Conservation (phyloP, 371 early-diverging fungal species). For the Conidiobolus incongruus region DNA sequence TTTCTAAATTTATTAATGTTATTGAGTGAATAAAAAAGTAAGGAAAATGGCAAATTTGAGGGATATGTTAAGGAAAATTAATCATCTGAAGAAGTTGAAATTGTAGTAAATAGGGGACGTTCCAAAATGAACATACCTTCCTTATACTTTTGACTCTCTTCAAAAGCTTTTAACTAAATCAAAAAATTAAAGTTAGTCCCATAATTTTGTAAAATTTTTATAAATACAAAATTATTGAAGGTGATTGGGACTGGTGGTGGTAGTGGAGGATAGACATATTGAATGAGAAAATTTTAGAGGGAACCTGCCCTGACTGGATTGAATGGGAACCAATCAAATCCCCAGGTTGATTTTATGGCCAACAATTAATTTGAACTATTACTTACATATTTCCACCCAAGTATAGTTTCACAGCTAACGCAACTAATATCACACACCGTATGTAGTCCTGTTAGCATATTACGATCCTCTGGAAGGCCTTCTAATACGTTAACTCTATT, state of each 20-base stretch:
- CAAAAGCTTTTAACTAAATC: constrained; percentile 33
- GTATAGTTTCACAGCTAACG: constrained; percentile 24
- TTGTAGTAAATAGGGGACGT: neutral
- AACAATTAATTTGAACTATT: neutral
- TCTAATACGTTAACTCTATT: constrained; percentile 8
- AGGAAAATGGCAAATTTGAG: too few species aligned
- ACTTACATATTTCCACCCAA: constrained; percentile 64
- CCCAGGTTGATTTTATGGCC: neutral
- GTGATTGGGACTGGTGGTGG: neutral
- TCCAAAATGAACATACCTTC: constrained; percentile 58
- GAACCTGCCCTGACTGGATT: constrained; percentile 1
- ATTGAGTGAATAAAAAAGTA: too few species aligned
- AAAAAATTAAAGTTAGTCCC: neutral
- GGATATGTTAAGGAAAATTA: too few species aligned
- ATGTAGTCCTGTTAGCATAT: constrained; percentile 58
- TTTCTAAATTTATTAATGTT: too few species aligned
- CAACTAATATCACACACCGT: constrained; percentile 53
- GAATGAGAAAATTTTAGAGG: neutral
- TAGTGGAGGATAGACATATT: neutral
- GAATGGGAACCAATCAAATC: too few species aligned
- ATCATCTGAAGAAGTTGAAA: too few species aligned
- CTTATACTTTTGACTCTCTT: constrained; percentile 55
- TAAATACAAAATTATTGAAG: neutral
- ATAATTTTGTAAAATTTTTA: too few species aligned
- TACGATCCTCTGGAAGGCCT: constrained; percentile 25